These are phyloP conservation scores for Hymenoscyphus occultus DNA, from an alignment of 2,329 filamentous ascomycete genomes.

Conservation along the genomic window DNA sequence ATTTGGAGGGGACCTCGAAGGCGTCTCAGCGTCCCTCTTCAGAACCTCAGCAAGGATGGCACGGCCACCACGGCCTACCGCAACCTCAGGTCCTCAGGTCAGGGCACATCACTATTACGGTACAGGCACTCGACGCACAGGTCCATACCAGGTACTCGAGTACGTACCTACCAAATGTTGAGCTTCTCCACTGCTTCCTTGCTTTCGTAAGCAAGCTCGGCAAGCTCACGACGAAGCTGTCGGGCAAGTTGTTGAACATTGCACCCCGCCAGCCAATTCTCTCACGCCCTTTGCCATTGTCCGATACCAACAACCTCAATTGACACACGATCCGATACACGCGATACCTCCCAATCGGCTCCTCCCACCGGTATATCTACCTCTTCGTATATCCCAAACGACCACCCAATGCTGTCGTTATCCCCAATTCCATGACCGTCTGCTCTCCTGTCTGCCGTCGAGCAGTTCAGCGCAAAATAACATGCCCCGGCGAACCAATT, in stretches of 20 bases:
- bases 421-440: conserved; percentile 43
- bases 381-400: neutral
- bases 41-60: neutral
- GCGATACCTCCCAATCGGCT: neutral
- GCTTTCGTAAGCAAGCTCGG: neutral
- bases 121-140: no score
- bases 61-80: neutral
- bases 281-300: neutral
- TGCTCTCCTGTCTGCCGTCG: conserved; percentile 48
- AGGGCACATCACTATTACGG: no score
- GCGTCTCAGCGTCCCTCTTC: neutral
- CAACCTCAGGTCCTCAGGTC: neutral
- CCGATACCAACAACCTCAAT: neutral
- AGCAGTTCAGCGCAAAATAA: conserved; percentile 44
- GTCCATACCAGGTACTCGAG: no score
- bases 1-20: neutral
- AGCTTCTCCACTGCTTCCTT: neutral
- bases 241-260: no score
- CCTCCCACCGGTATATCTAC: neutral
- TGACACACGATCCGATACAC: neutral
- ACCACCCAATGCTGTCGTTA: conserved; percentile 9
- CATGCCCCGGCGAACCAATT: conserved; percentile 43
- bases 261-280: neutral
- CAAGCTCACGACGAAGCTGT: neutral
- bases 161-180: no score